Evolutionary conservation across 2,329 filamentous ascomycete species (phyloP).

Genomic region (Sphaceloma murrayae): DNA sequence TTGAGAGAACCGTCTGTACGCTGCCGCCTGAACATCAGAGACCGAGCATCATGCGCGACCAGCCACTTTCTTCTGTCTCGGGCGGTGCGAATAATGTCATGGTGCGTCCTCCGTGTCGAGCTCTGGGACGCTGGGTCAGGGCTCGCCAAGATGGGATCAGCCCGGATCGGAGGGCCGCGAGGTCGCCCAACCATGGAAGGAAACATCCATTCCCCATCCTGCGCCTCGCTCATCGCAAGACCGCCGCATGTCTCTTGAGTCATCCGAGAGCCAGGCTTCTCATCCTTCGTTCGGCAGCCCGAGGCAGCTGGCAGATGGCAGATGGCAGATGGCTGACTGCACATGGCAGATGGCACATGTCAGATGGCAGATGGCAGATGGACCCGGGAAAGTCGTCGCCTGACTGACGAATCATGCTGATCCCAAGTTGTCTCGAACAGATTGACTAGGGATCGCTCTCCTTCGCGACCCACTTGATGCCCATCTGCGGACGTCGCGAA

Average conservation of each 20-base stretch:
- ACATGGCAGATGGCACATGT: too few relatives aligned
- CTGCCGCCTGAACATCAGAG: slow-evolving; percentile 14
- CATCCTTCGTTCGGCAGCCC: too few relatives aligned
- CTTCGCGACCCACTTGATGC: slow-evolving; percentile 1
- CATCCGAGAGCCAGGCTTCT: neutral
- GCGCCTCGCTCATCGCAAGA: neutral
- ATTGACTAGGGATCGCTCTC: slow-evolving; percentile 5
- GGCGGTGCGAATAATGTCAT: slow-evolving; percentile 2
- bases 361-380: too few relatives aligned
- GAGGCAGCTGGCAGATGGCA: too few relatives aligned
- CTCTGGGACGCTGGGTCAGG: slow-evolving; percentile 5
- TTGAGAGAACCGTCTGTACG: neutral
- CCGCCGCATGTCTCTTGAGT: neutral
- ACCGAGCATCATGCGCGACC: slow-evolving; percentile 4
- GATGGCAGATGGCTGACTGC: too few relatives aligned
- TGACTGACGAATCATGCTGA: slow-evolving; percentile 2
- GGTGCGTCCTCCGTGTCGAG: too few relatives aligned
- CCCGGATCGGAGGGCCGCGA: slow-evolving; percentile 1
- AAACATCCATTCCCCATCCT: neutral
- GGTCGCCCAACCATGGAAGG: neutral
- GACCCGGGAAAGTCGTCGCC: neutral
- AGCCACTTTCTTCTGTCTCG: slow-evolving; percentile 12
- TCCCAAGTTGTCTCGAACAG: slow-evolving; percentile 7
- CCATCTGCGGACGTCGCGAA: slow-evolving; percentile 8
- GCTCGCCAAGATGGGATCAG: slow-evolving; percentile 3